A percentile compares a stretch with the other conserved stretches of the same genome.
phyloP scores from a whole-genome alignment of 2,329 filamentous ascomycete genomes.

The Tympanopsis confertula region DNA sequence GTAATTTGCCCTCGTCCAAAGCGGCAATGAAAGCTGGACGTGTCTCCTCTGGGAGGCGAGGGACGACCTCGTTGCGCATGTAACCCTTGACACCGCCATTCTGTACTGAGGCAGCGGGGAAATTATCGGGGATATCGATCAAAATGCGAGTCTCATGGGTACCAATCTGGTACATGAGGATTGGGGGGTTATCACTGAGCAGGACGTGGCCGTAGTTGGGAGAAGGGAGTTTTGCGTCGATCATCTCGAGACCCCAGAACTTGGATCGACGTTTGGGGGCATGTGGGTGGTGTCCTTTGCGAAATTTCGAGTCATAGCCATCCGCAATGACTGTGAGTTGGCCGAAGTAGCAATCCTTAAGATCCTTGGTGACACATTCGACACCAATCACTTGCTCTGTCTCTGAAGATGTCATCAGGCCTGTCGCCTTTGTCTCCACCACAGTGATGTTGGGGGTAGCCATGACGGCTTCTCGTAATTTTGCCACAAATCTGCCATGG shows the following conservation, averaged over 20 bases:
- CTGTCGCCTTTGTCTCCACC: conserved; percentile 2
- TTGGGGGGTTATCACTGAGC: conserved; percentile 3
- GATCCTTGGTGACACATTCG: conserved; percentile 1
- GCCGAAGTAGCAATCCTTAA: conserved; percentile 2
- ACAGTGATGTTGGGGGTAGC: conserved; percentile 1
- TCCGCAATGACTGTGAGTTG: conserved; percentile 4
- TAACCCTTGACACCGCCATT: conserved; percentile 3
- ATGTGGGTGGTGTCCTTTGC: neutral
- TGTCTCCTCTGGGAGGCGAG: conserved; percentile 2
- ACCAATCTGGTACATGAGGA: conserved; percentile 6
- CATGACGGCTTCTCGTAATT: conserved; percentile 3
- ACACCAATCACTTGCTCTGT: conserved; percentile 2
- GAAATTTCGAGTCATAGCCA: conserved; percentile 5
- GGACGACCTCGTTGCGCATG: conserved; percentile 3
- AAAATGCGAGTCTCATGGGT: conserved; percentile 4
- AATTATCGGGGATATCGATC: conserved; percentile 4
- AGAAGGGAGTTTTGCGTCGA: conserved; percentile 3
- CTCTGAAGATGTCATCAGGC: neutral
- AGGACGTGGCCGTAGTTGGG: conserved; percentile 2
- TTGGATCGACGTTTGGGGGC: conserved; percentile 1
- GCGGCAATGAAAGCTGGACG: neutral
- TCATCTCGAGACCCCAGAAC: conserved; percentile 5
- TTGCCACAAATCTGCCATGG: conserved; percentile 5
- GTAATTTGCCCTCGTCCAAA: conserved; percentile 2
- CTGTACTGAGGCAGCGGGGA: neutral